Conservation (phyloP, 441 rosid genomes). For the Kokia cookei region DNA sequence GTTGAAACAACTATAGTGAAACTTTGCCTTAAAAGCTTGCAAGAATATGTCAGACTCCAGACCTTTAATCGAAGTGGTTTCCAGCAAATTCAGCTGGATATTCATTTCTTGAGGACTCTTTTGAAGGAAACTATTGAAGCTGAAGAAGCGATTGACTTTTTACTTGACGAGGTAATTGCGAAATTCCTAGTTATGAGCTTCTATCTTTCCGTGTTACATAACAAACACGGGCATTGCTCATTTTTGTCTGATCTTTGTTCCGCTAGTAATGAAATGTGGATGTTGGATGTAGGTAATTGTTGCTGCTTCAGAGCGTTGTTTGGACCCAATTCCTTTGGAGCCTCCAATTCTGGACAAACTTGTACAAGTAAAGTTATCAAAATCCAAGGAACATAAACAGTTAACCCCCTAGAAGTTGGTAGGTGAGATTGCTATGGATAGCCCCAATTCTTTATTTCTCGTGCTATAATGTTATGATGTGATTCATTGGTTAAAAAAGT, state of each 20-base stretch:
- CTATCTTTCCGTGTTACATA: not conserved
- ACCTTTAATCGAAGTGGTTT: slow-evolving; percentile 94
- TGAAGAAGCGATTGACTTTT: slow-evolving; percentile 89
- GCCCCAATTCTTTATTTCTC: not conserved
- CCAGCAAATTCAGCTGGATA: slow-evolving; percentile 97
- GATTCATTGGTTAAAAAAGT: not conserved
- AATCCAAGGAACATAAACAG: slow-evolving; percentile 39
- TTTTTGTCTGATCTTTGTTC: not conserved
- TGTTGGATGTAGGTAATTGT: slow-evolving; percentile 67
- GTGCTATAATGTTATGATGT: not conserved
- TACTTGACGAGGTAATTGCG: slow-evolving; percentile 82
- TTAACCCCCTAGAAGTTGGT: slow-evolving; percentile 13
- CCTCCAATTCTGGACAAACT: slow-evolving; percentile 93
- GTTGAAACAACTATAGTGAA: slow-evolving; percentile 65
- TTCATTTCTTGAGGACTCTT: slow-evolving; percentile 81
- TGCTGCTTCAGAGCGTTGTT: slow-evolving; percentile 92
- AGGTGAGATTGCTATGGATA: not conserved
- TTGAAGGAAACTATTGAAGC: slow-evolving; percentile 70
- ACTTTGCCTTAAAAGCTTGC: slow-evolving; percentile 87
- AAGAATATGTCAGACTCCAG: slow-evolving; percentile 94
- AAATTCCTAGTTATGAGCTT: not conserved
- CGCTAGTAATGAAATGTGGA: not conserved
- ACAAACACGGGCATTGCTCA: not conserved
- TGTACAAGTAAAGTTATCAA: slow-evolving; percentile 78
- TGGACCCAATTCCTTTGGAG: slow-evolving; percentile 87